Conservation (phyloP, 495 filamentous ascomycete genomes). For the Hypoxylon subgilvum region DNA sequence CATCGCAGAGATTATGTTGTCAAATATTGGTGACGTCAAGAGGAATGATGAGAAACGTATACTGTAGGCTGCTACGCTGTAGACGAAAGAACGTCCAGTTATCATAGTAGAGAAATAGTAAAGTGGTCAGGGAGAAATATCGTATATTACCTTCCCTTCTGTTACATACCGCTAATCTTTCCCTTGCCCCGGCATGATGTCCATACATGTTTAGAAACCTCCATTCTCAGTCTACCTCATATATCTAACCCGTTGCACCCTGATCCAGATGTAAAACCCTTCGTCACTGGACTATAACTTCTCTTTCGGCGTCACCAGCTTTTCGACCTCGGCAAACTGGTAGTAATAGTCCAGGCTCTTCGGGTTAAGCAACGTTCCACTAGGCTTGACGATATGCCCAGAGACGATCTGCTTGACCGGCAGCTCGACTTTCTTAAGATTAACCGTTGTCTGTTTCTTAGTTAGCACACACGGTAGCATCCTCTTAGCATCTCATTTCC, state of each 20-base stretch:
- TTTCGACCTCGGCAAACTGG: conserved; percentile 78
- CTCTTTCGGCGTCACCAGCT: conserved; percentile 54
- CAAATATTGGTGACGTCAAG: too few species aligned
- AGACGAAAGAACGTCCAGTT: too few species aligned
- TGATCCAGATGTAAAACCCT: too few species aligned
- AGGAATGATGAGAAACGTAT: too few species aligned
- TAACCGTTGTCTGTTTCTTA: conserved; percentile 70
- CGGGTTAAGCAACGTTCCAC: conserved; percentile 78
- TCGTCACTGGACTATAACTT: conserved; percentile 52
- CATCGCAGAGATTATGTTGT: too few species aligned
- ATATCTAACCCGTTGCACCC: background rate
- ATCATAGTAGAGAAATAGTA: too few species aligned
- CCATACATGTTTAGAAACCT: too few species aligned
- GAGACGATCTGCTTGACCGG: conserved; percentile 86
- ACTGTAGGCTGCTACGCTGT: too few species aligned
- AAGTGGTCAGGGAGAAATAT: too few species aligned
- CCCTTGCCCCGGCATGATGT: too few species aligned
- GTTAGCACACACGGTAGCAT: conserved; percentile 8
- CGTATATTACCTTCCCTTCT: too few species aligned
- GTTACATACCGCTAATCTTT: too few species aligned
- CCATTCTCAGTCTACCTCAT: background rate
- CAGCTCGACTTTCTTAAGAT: conserved; percentile 84
- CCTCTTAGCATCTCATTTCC: background rate
- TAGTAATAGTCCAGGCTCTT: conserved; percentile 78
- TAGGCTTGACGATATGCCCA: conserved; percentile 74